These are phyloP conservation scores for Paramecium primaurelia DNA, from an alignment of 73 alveolate species.

Conservation along the genomic window DNA sequence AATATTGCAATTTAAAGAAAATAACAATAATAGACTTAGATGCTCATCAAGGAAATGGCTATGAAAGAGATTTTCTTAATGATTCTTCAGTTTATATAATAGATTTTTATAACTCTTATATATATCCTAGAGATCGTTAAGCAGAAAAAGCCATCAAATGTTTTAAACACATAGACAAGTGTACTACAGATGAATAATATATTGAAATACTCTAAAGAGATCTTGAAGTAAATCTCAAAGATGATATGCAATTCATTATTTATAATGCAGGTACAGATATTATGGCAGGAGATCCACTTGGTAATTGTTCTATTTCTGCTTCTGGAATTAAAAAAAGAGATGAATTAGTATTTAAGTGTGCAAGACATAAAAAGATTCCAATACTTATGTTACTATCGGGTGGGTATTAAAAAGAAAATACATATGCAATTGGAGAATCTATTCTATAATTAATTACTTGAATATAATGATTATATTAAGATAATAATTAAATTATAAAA, in stretches of 20 bases:
- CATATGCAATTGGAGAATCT: constrained; percentile 71
- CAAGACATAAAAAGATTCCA: constrained; percentile 62
- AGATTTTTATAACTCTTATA: constrained; percentile 76
- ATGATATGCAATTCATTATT: constrained; percentile 61
- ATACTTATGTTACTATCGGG: constrained; percentile 84
- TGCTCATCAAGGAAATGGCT: constrained; percentile 94
- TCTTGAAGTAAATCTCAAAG: constrained; percentile 46
- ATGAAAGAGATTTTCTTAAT: constrained; percentile 78
- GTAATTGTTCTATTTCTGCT: constrained; percentile 60
- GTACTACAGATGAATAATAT: constrained; percentile 67
- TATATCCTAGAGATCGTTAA: constrained; percentile 77
- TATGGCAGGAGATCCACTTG: constrained; percentile 81
- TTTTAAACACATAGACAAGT: constrained; percentile 30
- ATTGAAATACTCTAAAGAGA: constrained; percentile 18
- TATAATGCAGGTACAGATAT: constrained; percentile 93
- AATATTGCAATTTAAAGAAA: constrained; percentile 55
- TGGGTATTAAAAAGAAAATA: constrained; percentile 77
- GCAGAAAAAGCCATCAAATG: constrained; percentile 73
- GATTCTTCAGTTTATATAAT: constrained; percentile 68
- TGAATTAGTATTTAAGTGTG: constrained; percentile 66
- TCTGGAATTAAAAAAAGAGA: constrained; percentile 77
- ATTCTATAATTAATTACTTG: not conserved
- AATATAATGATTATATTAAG: not conserved
- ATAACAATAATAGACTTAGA: constrained; percentile 81
- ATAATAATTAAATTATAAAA: no score